A percentile compares a stretch with the other conserved stretches of the same genome.
Evolutionary conservation across 2,329 filamentous ascomycete genomes (phyloP).

Genomic region (Ceratocystis huliohia): DNA sequence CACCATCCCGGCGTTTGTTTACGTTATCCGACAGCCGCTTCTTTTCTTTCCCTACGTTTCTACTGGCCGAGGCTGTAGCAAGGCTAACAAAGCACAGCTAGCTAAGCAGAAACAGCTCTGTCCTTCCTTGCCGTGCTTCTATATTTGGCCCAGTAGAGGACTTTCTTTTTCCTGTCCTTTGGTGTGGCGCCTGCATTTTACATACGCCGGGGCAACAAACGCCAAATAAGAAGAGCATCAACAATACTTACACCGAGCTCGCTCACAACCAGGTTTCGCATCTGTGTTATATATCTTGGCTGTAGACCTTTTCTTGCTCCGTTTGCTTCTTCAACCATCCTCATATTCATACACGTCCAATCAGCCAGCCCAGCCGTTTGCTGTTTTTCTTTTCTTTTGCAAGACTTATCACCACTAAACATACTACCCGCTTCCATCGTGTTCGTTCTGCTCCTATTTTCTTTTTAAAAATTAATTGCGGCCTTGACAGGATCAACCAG

Average conservation of each 20-base stretch:
- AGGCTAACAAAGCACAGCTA: neutral
- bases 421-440: neutral
- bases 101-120: neutral
- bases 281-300: constrained; percentile 3
- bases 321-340: neutral
- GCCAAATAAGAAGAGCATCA: neutral
- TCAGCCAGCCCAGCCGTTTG: neutral
- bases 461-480: neutral
- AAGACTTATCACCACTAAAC: too few relatives aligned
- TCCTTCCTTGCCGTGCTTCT: neutral
- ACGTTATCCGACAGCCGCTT: neutral
- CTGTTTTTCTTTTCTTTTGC: too few relatives aligned
- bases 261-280: neutral
- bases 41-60: neutral
- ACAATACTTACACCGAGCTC: neutral
- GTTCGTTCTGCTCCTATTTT: neutral
- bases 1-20: neutral
- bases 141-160: neutral
- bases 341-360: too few relatives aligned
- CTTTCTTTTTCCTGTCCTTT: neutral
- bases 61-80: neutral
- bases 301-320: neutral
- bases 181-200: neutral
- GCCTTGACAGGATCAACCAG: neutral
- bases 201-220: neutral